Evolutionary conservation across 345 rosid genomes (phyloP), one percentile per base, ranked within the genome.

Genomic region (Arabis hirsuta): DNA sequence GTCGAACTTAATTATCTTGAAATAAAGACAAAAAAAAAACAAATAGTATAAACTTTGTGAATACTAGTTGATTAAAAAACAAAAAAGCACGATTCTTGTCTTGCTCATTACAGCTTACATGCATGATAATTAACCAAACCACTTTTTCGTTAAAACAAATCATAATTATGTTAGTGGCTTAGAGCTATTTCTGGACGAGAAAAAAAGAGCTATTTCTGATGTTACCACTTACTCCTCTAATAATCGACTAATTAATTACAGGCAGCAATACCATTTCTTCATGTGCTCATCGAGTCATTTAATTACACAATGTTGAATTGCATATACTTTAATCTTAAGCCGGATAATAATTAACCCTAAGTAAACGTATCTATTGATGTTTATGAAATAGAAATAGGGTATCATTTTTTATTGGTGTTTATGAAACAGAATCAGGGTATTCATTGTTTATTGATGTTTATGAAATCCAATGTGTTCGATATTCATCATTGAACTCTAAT

Each of bases 61-160:
- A 61, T 51, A 61, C 45, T 53, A 61, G 61, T 53, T 72, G 54
- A 72, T 45, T 54, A 54, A 8, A 32, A 54, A 6, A 9, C 12
- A 32, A 12, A 62, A 36, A 73, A 56, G 78, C 72, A 57, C 11
- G 60, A 57, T 65, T 73, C 78, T 50, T 66, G 61, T 66, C 72
- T 59, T 74, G 47, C 73, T 50, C 78, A 66, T 73, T 42, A 66
- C 78, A 73, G 61, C 67, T 73, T 73, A 65, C 57, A 55, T 45
- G 64, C 57, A 55, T 45, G 64, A 32, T 64, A 27, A 73, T 64
- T 64, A 55, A 73, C 50, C 57, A 58, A 59, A 14, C 9, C 42
- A 60, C 51, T 6, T 45, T 63, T 64, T 26, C 43, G 32, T 55
- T 64, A 14, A 36, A 29, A 47, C 70, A 64, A 73, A 73, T 55